Base-by-base conservation (phyloP, 306 rosid genomes). In the Astragalus membranaceus region DNA sequence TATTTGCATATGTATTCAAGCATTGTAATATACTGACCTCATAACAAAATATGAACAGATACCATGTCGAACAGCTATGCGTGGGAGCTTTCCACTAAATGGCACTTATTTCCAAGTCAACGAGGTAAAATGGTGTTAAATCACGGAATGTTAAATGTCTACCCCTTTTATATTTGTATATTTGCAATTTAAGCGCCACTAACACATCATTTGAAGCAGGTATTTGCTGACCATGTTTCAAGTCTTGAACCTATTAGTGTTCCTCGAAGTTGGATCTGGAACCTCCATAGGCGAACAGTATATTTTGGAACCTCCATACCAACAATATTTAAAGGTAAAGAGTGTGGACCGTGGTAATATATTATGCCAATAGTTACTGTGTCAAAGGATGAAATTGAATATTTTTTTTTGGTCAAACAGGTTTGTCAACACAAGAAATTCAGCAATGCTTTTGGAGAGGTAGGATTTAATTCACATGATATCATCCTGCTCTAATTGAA, bases 51-150 rank as follows among this genome's bases (percentile, higher is more conserved):
- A 67, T 73, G 68, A 62, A 76, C 87, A 90, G 98, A 87, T 93
- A 82, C 98, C 98, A 52, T 93, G 98, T 36, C 83, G 97, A 69
- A 93, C 98, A 57, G 97, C 98, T 37, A 93, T 85, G 96, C 82
- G 87, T 53, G 98, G 98, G 44, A 90, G 98, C 77, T 93, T 93
- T 73, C 98, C 98, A 10, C 89, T 93, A 42, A 93, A 93, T 33
- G 98, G 98, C 59, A 93, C 98, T 55, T 93, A 93, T 81, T 93
- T 93, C 80, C 97, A 93, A 80, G 98, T 93, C 74, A 93, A 93
- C 60, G 97, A 93, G 98, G 98, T 93, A 64, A 75, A 70, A 72
- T 9, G 35, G 26, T 46, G 35, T 57, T 52, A 37, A 64, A 20
- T 42, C 49, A 57, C 72, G 4, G 15, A 48, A 14, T 52, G 55